Conservation (phyloP, 176 grass and related monocot genomes). For the Puya raimondii region DNA sequence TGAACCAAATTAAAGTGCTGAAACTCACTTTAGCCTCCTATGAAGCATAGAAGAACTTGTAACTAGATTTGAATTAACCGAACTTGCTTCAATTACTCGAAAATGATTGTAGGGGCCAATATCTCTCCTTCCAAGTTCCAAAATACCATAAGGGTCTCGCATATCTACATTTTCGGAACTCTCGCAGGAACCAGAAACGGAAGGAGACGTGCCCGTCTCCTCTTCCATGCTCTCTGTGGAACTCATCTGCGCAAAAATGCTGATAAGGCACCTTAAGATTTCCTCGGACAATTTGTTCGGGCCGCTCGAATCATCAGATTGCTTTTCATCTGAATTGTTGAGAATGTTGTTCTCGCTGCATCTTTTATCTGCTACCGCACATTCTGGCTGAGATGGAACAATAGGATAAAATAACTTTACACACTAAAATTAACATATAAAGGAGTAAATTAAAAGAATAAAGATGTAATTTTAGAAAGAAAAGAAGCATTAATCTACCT, state of each 20-base stretch:
- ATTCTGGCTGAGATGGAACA: constrained; percentile 26
- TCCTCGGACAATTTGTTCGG: constrained; percentile 88
- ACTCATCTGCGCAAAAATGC: constrained; percentile 63
- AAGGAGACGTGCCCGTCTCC: constrained; percentile 37
- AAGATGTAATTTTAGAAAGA: neutral
- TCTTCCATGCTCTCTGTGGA: constrained; percentile 27
- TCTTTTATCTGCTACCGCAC: constrained; percentile 26
- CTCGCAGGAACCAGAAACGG: constrained; percentile 47
- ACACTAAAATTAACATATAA: too few species aligned
- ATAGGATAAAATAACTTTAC: neutral
- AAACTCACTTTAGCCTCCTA: constrained; percentile 67
- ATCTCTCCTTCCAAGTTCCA: constrained; percentile 62
- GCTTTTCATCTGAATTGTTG: constrained; percentile 29
- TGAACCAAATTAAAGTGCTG: neutral
- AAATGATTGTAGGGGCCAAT: constrained; percentile 69
- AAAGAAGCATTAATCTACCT: neutral
- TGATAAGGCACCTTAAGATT: constrained; percentile 60
- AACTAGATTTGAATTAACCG: constrained; percentile 36
- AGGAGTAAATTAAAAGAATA: too few species aligned
- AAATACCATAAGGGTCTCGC: constrained; percentile 68
- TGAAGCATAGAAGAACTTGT: constrained; percentile 31
- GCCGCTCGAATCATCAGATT: constrained; percentile 26
- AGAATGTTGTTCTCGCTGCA: constrained; percentile 17
- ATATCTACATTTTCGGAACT: constrained; percentile 45
- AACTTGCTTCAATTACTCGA: constrained; percentile 39